These are phyloP conservation scores for Zea mays DNA, from an alignment of 176 grass and related monocot genomes.

Conservation along the genomic window DNA sequence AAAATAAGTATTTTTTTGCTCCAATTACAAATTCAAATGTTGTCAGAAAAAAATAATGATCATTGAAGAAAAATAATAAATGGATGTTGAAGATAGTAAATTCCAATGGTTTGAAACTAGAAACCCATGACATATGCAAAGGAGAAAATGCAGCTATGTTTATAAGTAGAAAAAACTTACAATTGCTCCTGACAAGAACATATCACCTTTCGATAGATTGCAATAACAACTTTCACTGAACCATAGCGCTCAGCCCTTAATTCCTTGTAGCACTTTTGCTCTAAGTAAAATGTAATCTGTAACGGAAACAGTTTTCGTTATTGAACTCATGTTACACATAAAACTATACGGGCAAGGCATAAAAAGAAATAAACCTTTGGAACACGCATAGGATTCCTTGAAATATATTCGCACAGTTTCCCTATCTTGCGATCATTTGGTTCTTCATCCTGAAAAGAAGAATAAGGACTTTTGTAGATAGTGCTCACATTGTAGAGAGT, in stretches of 20 bases:
- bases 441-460: slow-evolving; percentile 68
- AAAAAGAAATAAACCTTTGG: slow-evolving; percentile 63
- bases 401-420: slow-evolving; percentile 96
- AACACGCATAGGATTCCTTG: slow-evolving; percentile 84
- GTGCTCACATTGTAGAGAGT: neutral
- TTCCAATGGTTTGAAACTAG: neutral
- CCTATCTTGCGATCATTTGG: slow-evolving; percentile 91
- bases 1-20: neutral
- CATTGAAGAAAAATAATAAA: neutral
- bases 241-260: slow-evolving; percentile 79
- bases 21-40: neutral
- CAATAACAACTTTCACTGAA: slow-evolving; percentile 85
- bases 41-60: neutral
- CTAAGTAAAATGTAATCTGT: slow-evolving; percentile 91
- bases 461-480: neutral
- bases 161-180: slow-evolving; percentile 63
- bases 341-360: neutral
- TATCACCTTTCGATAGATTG: slow-evolving; percentile 92
- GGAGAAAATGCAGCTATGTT: slow-evolving; percentile 33
- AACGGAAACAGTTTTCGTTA: neutral
- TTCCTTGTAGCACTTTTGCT: slow-evolving; percentile 90
- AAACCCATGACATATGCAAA: slow-evolving; percentile 1
- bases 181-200: slow-evolving; percentile 93
- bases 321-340: neutral
- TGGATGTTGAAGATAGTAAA: neutral